These are phyloP conservation scores for Calonectria pteridis DNA, from an alignment of 2,329 filamentous ascomycete genomes.

Conservation along the genomic window DNA sequence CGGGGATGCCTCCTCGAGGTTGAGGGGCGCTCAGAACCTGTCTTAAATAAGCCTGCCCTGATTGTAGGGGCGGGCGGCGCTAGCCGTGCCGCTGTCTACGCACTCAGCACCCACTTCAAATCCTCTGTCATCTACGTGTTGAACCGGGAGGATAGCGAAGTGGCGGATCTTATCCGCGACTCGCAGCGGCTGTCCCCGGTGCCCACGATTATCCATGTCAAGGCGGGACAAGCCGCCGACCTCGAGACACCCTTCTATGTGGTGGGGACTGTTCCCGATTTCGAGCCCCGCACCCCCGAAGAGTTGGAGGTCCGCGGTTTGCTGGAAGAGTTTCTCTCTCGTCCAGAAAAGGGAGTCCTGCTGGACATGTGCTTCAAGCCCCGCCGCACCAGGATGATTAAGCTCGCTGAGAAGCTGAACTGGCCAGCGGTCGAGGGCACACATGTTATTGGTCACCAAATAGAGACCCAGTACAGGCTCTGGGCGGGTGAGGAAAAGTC, in stretches of 20 bases:
- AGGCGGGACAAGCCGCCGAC: conserved; percentile 40
- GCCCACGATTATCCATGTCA: conserved; percentile 47
- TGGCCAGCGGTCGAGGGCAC: conserved; percentile 56
- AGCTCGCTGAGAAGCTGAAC: conserved; percentile 45
- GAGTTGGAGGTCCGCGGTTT: conserved; percentile 46
- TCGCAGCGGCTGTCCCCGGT: conserved; percentile 30
- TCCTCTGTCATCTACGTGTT: conserved; percentile 51
- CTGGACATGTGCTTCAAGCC: conserved; percentile 60
- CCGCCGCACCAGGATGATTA: conserved; percentile 51
- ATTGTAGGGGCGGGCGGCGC: conserved; percentile 58
- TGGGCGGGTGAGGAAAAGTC: conserved; percentile 45
- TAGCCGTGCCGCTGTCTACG: conserved; percentile 54
- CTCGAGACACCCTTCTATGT: conserved; percentile 49
- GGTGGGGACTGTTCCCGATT: conserved; percentile 54
- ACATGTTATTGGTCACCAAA: conserved; percentile 56
- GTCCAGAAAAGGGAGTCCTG: conserved; percentile 47
- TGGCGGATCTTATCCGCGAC: conserved; percentile 43
- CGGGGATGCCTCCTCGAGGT: conserved; percentile 47
- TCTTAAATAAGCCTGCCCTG: conserved; percentile 42
- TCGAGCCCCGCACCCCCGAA: conserved; percentile 45
- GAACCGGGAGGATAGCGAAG: conserved; percentile 47
- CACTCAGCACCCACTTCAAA: conserved; percentile 44
- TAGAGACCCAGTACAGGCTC: conserved; percentile 52
- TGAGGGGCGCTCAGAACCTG: conserved; percentile 19
- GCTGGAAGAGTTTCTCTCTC: conserved; percentile 45